Conservation (phyloP, 345 rosid species). For the Passiflora organensis region DNA sequence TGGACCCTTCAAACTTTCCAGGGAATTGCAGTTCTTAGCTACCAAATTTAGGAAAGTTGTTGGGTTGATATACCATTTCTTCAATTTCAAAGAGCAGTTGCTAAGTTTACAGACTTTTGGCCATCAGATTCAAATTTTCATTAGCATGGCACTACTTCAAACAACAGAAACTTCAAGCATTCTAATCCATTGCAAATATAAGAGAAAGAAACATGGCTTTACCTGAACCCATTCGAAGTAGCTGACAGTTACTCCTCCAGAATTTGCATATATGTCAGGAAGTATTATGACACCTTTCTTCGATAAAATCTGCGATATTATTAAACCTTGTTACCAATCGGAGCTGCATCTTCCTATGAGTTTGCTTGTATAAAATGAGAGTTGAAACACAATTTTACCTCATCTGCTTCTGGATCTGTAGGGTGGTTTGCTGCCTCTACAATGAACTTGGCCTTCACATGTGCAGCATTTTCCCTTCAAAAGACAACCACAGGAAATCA, state of each 20-base stretch:
- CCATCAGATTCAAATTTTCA: too few species aligned
- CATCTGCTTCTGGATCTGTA: slow-evolving; percentile 26
- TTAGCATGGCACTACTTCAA: too few species aligned
- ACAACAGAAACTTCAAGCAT: too few species aligned
- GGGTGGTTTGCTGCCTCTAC: slow-evolving; percentile 22
- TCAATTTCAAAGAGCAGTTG: too few species aligned
- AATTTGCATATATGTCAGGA: slow-evolving; percentile 97
- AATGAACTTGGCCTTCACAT: slow-evolving; percentile 17
- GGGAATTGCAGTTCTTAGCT: too few species aligned
- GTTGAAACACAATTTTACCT: slow-evolving; percentile 2
- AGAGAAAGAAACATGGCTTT: slow-evolving; percentile 7
- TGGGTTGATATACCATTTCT: too few species aligned
- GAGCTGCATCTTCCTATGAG: background rate
- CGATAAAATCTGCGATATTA: slow-evolving; percentile 63
- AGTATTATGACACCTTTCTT: slow-evolving; percentile 88
- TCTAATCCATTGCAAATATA: background rate
- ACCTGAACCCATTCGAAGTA: slow-evolving; percentile 99
- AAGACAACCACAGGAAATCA: background rate
- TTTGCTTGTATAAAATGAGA: too few species aligned
- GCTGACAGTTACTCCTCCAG: slow-evolving; percentile 99
- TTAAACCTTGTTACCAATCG: slow-evolving; percentile 8
- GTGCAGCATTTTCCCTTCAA: slow-evolving; percentile 16
- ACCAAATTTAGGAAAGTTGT: too few species aligned
- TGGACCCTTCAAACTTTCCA: too few species aligned
- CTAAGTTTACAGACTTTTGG: too few species aligned